Conservation (phyloP, 75 land plant species). For the Adiantum capillusveneris region DNA sequence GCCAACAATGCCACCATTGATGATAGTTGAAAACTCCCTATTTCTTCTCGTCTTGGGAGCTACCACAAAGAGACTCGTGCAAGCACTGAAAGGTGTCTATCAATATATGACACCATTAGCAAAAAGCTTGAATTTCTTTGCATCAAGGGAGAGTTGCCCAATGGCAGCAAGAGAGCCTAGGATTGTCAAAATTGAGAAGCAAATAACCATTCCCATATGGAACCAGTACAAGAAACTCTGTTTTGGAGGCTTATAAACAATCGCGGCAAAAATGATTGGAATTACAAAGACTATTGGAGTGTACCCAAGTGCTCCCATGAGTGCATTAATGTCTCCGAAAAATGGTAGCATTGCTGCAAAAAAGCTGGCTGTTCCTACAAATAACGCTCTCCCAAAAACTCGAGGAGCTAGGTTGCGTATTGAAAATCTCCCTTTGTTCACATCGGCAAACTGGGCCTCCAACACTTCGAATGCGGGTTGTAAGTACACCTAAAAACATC, state of each 20-base stretch:
- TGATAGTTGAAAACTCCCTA: no score
- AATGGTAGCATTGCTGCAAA: conserved; percentile 32
- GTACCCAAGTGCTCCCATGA: conserved; percentile 30
- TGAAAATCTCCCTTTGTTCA: conserved; percentile 15
- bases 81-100: no score
- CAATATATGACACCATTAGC: conserved; percentile 12
- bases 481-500: conserved; percentile 19
- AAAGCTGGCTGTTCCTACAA: conserved; percentile 13
- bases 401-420: conserved; percentile 27
- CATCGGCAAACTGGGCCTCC: conserved; percentile 15
- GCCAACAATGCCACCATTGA: no score
- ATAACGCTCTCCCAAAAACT: conserved; percentile 13
- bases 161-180: conserved; percentile 19
- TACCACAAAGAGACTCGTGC: no score
- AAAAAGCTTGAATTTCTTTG: conserved; percentile 16
- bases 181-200: conserved; percentile 13
- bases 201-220: conserved; percentile 10
- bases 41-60: no score
- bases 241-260: conserved; percentile 18
- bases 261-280: conserved; percentile 18
- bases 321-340: conserved; percentile 33
- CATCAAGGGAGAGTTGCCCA: conserved; percentile 27
- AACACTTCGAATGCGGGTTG: conserved; percentile 32
- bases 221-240: conserved; percentile 17
- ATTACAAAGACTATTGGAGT: conserved; percentile 24